Evolutionary conservation across 768 basidiomycete genomes (phyloP), one percentile per base, ranked within the genome.

Genomic region (Mycena floridula): DNA sequence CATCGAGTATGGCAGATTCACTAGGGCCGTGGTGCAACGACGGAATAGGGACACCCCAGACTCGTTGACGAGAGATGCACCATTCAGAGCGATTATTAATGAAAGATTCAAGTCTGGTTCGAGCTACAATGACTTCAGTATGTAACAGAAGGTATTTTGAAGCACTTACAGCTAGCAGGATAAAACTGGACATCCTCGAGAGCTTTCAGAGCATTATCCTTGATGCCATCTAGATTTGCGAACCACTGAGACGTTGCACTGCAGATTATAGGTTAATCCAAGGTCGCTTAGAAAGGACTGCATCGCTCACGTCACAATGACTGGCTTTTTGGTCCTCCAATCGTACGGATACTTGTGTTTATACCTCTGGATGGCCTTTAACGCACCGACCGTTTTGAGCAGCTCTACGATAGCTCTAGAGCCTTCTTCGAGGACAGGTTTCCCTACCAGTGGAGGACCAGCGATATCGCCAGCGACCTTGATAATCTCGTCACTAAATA

Each of bases 201-300:
- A 0, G 89, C 83, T 7, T 67, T 51, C 20, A 94, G 54, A 0
- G 95, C 92, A 40, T 73, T 61, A 1, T 76, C 73, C 57, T 96
- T 96, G 66, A 99, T 86, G 36, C 71, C 66, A 40, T 88, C 88
- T 20, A 98, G 66, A 57, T 95, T 89, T 3, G 94, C 92, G 58
- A 99, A 99, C 95, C 95, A 99, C 53, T 98, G 95, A 0, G 89
- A 90, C 2, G 94, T 97, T 0, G 93, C 89, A 13, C 90, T 90
- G 50, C 5, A 41, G 5, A n/a, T 16, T 46, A 1, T 11, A 20
- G 23, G 21, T 7, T 25, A 15, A 24, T 9, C 39, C 28, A 39
- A 12, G 23, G 12, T 27, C n/a, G n/a, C n/a, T n/a, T n/a, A n/a
- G n/a, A n/a, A n/a, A n/a, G n/a, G n/a, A n/a, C n/a, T n/a, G 22